Conservation (phyloP, 495 filamentous ascomycete species). For the Clavariopsis aquatica region DNA sequence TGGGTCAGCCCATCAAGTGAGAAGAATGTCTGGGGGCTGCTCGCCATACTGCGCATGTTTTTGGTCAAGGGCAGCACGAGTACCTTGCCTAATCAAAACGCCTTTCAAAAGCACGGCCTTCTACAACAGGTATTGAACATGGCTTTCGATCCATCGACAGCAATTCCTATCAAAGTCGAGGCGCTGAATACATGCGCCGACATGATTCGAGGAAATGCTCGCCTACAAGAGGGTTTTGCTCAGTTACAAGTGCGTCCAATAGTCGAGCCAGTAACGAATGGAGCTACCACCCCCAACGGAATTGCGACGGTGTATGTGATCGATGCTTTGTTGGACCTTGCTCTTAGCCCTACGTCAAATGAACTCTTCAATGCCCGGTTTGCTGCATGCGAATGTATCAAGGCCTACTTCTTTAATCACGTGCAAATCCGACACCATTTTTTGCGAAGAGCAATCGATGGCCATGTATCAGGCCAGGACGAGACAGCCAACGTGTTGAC, state of each 20-base stretch:
- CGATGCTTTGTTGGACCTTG: slow-evolving; percentile 86
- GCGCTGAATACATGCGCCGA: slow-evolving; percentile 84
- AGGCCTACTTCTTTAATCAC: slow-evolving; percentile 86
- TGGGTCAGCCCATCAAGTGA: slow-evolving; percentile 78
- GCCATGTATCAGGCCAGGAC: slow-evolving; percentile 74
- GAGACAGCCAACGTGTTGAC: slow-evolving; percentile 89
- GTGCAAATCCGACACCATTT: slow-evolving; percentile 79
- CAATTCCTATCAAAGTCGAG: slow-evolving; percentile 78
- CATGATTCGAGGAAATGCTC: slow-evolving; percentile 77
- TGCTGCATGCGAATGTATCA: slow-evolving; percentile 83
- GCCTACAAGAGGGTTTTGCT: slow-evolving; percentile 83
- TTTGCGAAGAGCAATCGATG: slow-evolving; percentile 82
- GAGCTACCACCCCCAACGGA: slow-evolving; percentile 53
- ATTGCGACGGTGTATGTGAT: slow-evolving; percentile 79
- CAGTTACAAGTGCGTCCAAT: slow-evolving; percentile 70
- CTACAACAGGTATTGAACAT: slow-evolving; percentile 78
- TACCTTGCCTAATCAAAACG: slow-evolving; percentile 78
- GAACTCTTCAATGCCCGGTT: slow-evolving; percentile 76
- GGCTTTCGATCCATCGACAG: slow-evolving; percentile 76
- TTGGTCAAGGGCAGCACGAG: slow-evolving; percentile 75
- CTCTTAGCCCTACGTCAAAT: slow-evolving; percentile 65
- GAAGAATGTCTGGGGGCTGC: slow-evolving; percentile 87
- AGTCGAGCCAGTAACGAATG: slow-evolving; percentile 46
- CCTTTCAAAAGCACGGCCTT: slow-evolving; percentile 82
- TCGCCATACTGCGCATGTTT: slow-evolving; percentile 84